These are phyloP conservation scores for Pterocarpus santalinus DNA, from an alignment of 306 rosid species.

Conservation along the genomic window DNA sequence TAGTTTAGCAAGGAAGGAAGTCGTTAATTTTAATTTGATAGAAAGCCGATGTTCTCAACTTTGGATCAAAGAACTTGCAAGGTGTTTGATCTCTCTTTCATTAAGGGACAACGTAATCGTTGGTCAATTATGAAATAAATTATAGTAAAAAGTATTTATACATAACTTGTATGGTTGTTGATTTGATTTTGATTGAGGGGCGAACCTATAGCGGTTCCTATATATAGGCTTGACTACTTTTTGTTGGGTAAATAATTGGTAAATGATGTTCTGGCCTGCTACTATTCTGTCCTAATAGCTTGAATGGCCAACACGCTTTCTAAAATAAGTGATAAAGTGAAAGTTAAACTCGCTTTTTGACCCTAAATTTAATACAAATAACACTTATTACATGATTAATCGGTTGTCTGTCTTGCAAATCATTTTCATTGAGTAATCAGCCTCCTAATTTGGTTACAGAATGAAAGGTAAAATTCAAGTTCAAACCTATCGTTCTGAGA, in stretches of 20 bases:
- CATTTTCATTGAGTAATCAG: slow-evolving; percentile 49
- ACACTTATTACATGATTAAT: slow-evolving; percentile 26
- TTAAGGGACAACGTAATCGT: slow-evolving; percentile 17
- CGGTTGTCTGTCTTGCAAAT: slow-evolving; percentile 41
- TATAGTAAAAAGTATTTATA: neutral
- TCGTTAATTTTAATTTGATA: neutral
- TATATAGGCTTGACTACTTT: slow-evolving; percentile 55
- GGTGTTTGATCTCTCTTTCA: slow-evolving; percentile 22
- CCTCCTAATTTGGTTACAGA: slow-evolving; percentile 38
- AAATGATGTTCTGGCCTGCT: slow-evolving; percentile 46
- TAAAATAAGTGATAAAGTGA: slow-evolving; percentile 47
- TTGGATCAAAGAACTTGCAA: slow-evolving; percentile 28
- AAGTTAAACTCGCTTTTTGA: slow-evolving; percentile 56
- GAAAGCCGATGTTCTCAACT: neutral
- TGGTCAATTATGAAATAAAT: slow-evolving; percentile 24
- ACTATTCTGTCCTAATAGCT: slow-evolving; percentile 33
- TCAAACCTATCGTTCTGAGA: slow-evolving; percentile 32
- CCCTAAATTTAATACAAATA: slow-evolving; percentile 42
- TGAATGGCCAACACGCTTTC: slow-evolving; percentile 52
- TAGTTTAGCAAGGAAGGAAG: neutral
- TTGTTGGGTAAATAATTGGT: slow-evolving; percentile 62
- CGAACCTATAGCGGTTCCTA: slow-evolving; percentile 51
- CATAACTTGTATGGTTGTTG: slow-evolving; percentile 10
- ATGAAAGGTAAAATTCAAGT: slow-evolving; percentile 32
- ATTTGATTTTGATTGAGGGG: slow-evolving; percentile 54